Conservation (phyloP, 257 asterid species). For the Catharanthus roseus region DNA sequence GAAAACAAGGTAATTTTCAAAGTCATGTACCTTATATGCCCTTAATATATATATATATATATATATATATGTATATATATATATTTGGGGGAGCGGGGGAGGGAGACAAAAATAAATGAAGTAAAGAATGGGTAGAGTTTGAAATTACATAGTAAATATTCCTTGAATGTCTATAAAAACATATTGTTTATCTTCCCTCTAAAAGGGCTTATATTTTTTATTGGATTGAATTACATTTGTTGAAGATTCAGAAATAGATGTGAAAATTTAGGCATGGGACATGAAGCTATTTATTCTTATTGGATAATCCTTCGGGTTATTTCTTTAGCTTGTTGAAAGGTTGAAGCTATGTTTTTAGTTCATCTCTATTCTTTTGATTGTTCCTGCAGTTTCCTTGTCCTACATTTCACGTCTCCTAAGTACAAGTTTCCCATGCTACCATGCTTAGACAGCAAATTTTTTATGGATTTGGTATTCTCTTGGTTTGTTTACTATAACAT, state of each 20-base stretch:
- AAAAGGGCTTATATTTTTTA: too few relatives aligned
- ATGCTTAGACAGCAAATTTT: neutral
- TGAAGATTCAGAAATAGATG: slow-evolving; percentile 1
- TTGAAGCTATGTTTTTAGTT: neutral
- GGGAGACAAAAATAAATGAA: too few relatives aligned
- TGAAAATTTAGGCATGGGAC: neutral
- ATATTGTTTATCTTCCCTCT: too few relatives aligned
- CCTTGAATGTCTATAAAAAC: too few relatives aligned
- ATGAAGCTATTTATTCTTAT: neutral
- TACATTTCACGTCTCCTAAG: neutral
- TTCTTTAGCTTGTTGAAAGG: neutral
- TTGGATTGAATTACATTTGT: too few relatives aligned
- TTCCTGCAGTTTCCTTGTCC: neutral
- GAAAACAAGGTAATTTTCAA: too few relatives aligned
- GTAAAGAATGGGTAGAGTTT: too few relatives aligned
- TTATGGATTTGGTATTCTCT: neutral
- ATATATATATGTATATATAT: too few relatives aligned
- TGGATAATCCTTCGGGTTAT: neutral
- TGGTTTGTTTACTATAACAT: neutral
- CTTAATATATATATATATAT: too few relatives aligned
- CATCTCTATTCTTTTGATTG: neutral
- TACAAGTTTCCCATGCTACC: neutral
- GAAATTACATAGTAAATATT: too few relatives aligned
- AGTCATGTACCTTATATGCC: too few relatives aligned
- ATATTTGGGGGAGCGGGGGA: too few relatives aligned